phyloP scores from a whole-genome alignment of 2,329 filamentous ascomycete species.

The Trichoderma lentiforme region DNA sequence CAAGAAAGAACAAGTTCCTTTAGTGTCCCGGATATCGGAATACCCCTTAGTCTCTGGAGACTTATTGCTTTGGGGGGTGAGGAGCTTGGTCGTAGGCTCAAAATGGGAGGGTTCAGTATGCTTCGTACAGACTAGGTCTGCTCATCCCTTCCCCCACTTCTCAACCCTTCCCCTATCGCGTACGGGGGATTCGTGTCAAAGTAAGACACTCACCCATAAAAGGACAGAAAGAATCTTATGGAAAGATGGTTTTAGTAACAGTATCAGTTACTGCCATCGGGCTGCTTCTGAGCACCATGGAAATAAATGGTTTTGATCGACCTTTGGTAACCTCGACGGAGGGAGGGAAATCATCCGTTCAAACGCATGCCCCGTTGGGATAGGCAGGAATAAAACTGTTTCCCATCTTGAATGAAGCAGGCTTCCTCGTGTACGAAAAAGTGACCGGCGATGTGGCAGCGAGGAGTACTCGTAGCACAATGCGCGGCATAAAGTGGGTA shows the following conservation, averaged over 20 bases:
- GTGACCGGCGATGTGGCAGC: background rate
- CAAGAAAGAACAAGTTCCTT: background rate
- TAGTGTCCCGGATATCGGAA: background rate
- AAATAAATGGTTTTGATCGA: background rate
- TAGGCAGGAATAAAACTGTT: background rate
- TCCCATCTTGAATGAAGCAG: background rate
- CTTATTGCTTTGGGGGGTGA: background rate
- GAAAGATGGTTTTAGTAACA: background rate
- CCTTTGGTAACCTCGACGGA: background rate
- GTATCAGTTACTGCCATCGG: background rate
- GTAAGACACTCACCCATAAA: background rate
- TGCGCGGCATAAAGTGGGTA: background rate
- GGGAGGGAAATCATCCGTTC: background rate
- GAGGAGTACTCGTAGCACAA: background rate
- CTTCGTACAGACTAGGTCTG: background rate
- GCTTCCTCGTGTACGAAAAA: background rate
- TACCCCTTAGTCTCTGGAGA: background rate
- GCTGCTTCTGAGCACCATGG: background rate
- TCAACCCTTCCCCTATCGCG: background rate
- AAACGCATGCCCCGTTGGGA: background rate
- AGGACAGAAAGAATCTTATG: background rate
- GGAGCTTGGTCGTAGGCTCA: background rate
- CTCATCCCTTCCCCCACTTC: background rate
- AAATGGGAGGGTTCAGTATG: background rate
- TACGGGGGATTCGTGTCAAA: conserved; percentile 1